A percentile compares a stretch with the other conserved stretches of the same genome.
Evolutionary conservation across 257 asterid species (phyloP).

Genomic region (Solanum chilense): DNA sequence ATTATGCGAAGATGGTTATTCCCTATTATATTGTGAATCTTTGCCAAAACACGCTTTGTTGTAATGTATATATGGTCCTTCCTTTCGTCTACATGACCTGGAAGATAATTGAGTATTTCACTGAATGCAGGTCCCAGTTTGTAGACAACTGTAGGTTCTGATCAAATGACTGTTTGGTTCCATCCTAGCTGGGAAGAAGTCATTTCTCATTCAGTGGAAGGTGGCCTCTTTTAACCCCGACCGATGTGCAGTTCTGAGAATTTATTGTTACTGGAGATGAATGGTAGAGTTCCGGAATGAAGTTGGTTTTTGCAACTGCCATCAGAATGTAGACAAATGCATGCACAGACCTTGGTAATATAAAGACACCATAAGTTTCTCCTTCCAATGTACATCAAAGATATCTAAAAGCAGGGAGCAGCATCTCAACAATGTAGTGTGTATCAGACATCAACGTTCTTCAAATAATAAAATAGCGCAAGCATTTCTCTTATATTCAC

Average conservation of each 20-base stretch:
- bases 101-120: not conserved
- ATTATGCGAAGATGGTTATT: not conserved
- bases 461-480: not conserved
- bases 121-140: not conserved
- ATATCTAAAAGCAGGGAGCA: not conserved
- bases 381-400: not conserved
- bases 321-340: conserved; percentile 1
- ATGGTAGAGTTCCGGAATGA: not conserved
- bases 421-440: not conserved
- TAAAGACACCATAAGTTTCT: not conserved
- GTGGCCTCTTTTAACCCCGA: not conserved
- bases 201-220: not conserved
- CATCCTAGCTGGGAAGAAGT: not conserved
- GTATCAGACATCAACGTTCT: not conserved
- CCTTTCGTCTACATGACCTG: not conserved
- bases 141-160: not conserved
- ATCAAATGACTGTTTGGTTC: not conserved
- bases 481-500: not conserved
- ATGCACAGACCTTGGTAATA: conserved; percentile 6
- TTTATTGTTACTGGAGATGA: not conserved
- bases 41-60: not conserved
- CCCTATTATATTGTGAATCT: not conserved
- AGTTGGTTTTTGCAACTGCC: not conserved
- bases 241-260: not conserved
- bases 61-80: not conserved